Evolutionary conservation across 2,329 filamentous ascomycete genomes (phyloP), one percentile per base, ranked within the genome.

Genomic region (Diaporthe vaccinii): DNA sequence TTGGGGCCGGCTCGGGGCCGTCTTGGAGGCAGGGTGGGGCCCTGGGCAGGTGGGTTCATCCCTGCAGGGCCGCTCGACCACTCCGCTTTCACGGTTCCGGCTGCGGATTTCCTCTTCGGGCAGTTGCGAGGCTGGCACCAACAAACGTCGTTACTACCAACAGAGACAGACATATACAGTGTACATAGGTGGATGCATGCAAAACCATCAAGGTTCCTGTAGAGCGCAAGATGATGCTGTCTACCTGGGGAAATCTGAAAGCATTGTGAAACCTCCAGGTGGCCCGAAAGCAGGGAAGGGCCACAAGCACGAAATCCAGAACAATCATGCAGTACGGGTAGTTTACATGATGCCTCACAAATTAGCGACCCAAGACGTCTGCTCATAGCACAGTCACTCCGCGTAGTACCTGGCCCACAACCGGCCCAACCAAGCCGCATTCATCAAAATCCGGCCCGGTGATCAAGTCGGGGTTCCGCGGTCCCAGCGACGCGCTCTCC

Each of bases 11-110:
- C 1, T 36, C 12, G 55, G 1, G 22, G 55, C 15, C 15, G 31
- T 6, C 4, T 31, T 31, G 41, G 1, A 34, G 25, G 25, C 25
- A 46, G 6, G n/a, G n/a, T 15, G 15, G 17, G 17, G 15, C 39
- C 25, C 4, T 2, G 8, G 25, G 39, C 4, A 46, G n/a, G 36
- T n/a, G 25, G 44, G 25, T 34, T 28, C 41, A 51, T 53, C 67
- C 69, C 22, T 61, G 57, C 44, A 55, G 15, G 28, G 2, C n/a
- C 4, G 8, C 8, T 51, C 55, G 39, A 31, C 72, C 75, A 76
- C 44, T 74, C 44, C 44, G 67, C 72, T 68, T 76, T n/a, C 67
- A 58, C 72, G 41, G 25, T 72, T 49, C 10, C 25, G 55, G 31
- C 39, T 31, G 28, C 22, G 15, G 41, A 44, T 49, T 76, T 53